Base-by-base conservation (phyloP, 2,329 filamentous ascomycete species). In the Aureobasidium sp. region DNA sequence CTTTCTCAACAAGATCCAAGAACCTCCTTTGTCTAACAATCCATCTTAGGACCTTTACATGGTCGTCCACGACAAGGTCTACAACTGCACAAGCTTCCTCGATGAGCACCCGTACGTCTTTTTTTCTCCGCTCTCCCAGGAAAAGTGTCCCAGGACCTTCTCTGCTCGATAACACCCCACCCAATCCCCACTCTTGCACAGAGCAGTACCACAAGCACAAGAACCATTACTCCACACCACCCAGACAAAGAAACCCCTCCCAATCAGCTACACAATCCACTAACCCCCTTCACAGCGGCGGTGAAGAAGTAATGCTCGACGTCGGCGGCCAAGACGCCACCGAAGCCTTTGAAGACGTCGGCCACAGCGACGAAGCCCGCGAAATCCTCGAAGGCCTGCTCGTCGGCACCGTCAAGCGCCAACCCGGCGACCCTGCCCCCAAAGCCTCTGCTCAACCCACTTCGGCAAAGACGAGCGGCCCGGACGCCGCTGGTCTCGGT, bases 311-410 rank as follows among this genome's bases (percentile, higher is more conserved):
- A 63, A 78, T 98, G 59, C 85, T 98, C 63, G 93, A 98, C 63
- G 90, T 97, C 60, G 93, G 79, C 66, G 93, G 93, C 63, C 90
- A 95, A 76, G 93, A 98, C 73, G 86, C 88, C 66, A 95, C 91
- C 64, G 93, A 97, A 76, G 91, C 93, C 58, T 98, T 98, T 70
- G 93, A 98, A 78, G 93, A 98, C 74, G 93, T 98, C 66, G 93
- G 93, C 68, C 93, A 98, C 85, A 94, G 88, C 66, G 93, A 98
- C 73, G 93, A 98, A 79, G 93, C 93, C 62, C 86, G 93, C 62
- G 91, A 97, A 77, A 91, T 95, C 62, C 83, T 98, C 55, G 83
- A 86, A 27, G 81, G 82, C 66, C 76, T 95, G 60, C 73, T 83
- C 49, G 79, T 93, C 61, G 90, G 88, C 60, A 78, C 68, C 32